Base-by-base conservation (phyloP, 306 rosid genomes). In the Hippophae gyantsensis region DNA sequence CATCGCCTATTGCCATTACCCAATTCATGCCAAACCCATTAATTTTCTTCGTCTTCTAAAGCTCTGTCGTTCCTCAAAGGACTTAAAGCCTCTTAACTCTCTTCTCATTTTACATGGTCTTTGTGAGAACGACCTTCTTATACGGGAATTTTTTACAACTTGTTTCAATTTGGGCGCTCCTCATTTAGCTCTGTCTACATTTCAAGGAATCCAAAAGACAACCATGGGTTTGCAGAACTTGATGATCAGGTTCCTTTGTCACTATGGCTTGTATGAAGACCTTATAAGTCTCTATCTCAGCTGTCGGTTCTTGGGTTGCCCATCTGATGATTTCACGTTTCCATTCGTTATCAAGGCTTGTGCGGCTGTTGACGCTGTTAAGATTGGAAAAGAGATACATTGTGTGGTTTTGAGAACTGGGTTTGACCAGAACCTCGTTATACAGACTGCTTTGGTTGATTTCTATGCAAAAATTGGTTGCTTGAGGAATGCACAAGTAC, bases 311-410 rank as follows among this genome's bases (percentile, higher is more conserved):
- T 64, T 44, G 6, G 71, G 64, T 53, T 75, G 72, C 45, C 60
- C 79, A n/a, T 75, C 65, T 40, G 66, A 67, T 48, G 61, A 61
- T 10, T 70, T 47, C 65, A 70, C 76, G 26, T 66, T 66, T 66
- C 80, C 76, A 2, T 66, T 61, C 41, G 73, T 66, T 13, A 61
- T 71, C 13, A 76, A 70, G 62, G 76, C 80, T 6, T 76, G 73
- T 59, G 64, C 76, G 26, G 76, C 73, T 53, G 48, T 76, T 18
- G 63, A 58, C 6, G 70, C 51, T 23, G 6, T 38, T 7, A 41
- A 38, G 62, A 18, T 32, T 48, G 76, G 80, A 13, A 62, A 41
- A 46, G 60, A 47, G 70, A 66, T 70, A 41, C 76, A 70, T 62
- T 56, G 70, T 57, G 50, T 56, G 42, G 76, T 66, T 43, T 9